Evolutionary conservation across 2,329 filamentous ascomycete species (phyloP), one percentile per base, ranked within the genome.

Genomic region (Hymenoscyphus scutula): DNA sequence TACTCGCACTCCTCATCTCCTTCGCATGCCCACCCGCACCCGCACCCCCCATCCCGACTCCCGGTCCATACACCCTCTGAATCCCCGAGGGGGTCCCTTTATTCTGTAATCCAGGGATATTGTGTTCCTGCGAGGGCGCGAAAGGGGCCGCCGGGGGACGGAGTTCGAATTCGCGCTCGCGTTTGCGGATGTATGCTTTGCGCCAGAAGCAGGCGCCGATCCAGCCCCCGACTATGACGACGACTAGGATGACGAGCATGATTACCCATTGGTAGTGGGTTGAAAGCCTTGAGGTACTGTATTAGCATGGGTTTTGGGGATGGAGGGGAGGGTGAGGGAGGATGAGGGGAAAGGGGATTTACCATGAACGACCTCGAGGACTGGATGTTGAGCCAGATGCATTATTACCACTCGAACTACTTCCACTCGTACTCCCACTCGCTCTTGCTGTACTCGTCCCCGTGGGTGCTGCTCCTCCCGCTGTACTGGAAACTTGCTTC

Each of bases 241-340:
- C 79, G 53, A 88, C 82, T 30, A 96, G 81, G 65, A 94, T 79
- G 67, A 92, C 87, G 59, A 95, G 81, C 82, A 95, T 91, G 65
- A 94, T 81, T 54, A 96, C 84, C 91, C 91, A 96, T 78, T 87
- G 82, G 79, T 85, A 91, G 75, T 94, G 90, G 30, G 79, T 81
- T 7, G 82, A 81, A 57, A 90, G 77, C 89, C 89, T 91, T 65
- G 34, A 38, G 3, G 53, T 29, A 25, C 38, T 53, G 32, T 57
- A 61, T 48, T 65, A 67, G 54, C 34, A 34, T n/a, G 30, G 53
- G 11, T 37, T 25, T 19, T 41, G 23, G 53, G 17, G 17, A 34
- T 41, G n/a, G 17, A 45, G 29, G 15, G 25, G 17, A 8, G 51
- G 19, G 38, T 56, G 23, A n/a, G 58, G 57, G 67, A 58, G 58